These are phyloP conservation scores for Starmera quercuum DNA, from an alignment of 805 yeast species.

Conservation along the genomic window DNA sequence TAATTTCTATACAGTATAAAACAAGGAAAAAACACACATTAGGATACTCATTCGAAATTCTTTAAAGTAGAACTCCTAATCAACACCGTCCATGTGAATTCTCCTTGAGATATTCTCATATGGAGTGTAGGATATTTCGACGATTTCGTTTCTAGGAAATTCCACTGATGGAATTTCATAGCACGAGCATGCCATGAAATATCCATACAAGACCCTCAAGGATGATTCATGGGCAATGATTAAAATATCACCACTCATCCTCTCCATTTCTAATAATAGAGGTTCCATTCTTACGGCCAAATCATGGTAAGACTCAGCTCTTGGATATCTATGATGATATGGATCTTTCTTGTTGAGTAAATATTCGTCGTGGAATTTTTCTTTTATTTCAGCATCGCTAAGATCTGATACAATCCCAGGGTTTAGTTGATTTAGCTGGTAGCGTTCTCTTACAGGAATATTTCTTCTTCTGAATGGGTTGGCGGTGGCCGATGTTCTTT, in stretches of 20 bases:
- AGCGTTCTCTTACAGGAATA: slow-evolving; percentile 62
- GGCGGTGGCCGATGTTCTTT: slow-evolving; percentile 77
- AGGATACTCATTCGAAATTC: too few species aligned
- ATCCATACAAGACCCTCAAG: slow-evolving; percentile 84
- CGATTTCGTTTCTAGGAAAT: slow-evolving; percentile 76
- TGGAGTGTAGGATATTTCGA: slow-evolving; percentile 83
- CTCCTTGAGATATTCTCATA: slow-evolving; percentile 64
- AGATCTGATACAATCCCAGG: slow-evolving; percentile 83
- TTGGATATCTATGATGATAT: slow-evolving; percentile 84
- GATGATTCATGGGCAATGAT: slow-evolving; percentile 93
- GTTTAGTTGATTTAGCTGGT: slow-evolving; percentile 79
- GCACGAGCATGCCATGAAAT: slow-evolving; percentile 86
- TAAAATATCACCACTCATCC: slow-evolving; percentile 79
- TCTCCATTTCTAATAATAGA: slow-evolving; percentile 84
- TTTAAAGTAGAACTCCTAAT: not conserved
- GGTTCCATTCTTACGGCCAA: slow-evolving; percentile 93
- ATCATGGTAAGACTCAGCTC: slow-evolving; percentile 95
- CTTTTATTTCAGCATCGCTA: slow-evolving; percentile 49
- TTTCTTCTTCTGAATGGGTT: slow-evolving; percentile 56
- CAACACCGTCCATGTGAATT: slow-evolving; percentile 27
- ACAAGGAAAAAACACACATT: not conserved
- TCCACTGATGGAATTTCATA: slow-evolving; percentile 74
- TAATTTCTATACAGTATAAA: not conserved
- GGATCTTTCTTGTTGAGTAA: slow-evolving; percentile 66
- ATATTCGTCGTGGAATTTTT: slow-evolving; percentile 62